These are phyloP conservation scores for Pseudocercospora fijiensis DNA, from an alignment of 2,329 filamentous ascomycete species.

Conservation along the genomic window DNA sequence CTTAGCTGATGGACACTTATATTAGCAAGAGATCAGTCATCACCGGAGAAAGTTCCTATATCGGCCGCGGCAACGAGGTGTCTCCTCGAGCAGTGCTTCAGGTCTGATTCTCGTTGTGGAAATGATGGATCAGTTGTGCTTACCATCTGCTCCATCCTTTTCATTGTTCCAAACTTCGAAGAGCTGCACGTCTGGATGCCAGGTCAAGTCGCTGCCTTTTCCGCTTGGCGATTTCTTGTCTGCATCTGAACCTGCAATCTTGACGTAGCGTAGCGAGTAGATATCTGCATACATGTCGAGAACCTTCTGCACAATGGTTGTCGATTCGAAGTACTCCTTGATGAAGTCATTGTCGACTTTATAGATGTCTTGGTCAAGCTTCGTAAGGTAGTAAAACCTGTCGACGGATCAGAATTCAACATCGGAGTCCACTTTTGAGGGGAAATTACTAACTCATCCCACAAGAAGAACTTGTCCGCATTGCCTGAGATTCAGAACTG, in stretches of 20 bases:
- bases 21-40: not conserved
- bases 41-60: not conserved
- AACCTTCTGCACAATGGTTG: constrained; percentile 2
- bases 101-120: not conserved
- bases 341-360: constrained; percentile 76
- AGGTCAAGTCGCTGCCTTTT: constrained; percentile 7
- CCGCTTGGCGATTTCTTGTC: constrained; percentile 3
- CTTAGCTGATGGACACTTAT: not conserved
- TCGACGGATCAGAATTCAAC: not conserved
- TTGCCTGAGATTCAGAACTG: not conserved
- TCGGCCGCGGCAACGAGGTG: not conserved
- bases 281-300: constrained; percentile 15
- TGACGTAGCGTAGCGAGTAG: not conserved
- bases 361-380: constrained; percentile 40
- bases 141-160: not conserved
- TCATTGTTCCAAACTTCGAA: constrained; percentile 9
- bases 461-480: not conserved
- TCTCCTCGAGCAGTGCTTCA: not conserved
- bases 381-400: not conserved
- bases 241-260: constrained; percentile 3
- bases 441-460: not conserved
- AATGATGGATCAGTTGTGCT: not conserved
- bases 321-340: constrained; percentile 18
- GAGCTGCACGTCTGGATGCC: not conserved
- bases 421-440: not conserved